A percentile compares a stretch with the other conserved stretches of the same genome.
phyloP scores from a whole-genome alignment of 108 stramenopile genomes.

The Nitzschia putrida region DNA sequence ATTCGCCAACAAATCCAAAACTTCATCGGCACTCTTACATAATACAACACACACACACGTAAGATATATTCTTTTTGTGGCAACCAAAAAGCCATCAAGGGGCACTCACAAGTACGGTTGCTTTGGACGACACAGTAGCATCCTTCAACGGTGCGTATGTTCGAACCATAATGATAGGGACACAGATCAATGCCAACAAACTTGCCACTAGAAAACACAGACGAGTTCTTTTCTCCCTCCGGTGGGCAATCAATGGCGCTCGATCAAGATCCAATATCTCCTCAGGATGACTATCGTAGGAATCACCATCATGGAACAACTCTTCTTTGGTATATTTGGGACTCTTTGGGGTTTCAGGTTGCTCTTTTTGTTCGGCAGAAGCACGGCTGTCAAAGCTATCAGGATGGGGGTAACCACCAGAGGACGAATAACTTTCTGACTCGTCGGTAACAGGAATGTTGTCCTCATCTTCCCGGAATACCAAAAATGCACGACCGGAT shows the following conservation, averaged over 20 bases:
- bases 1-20: slow-evolving; percentile 16
- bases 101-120: slow-evolving; percentile 19
- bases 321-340: not conserved
- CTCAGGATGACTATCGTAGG: not conserved
- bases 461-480: not conserved
- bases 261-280: not conserved
- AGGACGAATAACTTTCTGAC: slow-evolving; percentile 1
- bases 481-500: slow-evolving; percentile 45
- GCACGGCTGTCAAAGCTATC: not conserved
- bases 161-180: slow-evolving; percentile 29
- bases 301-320: not conserved
- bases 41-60: slow-evolving; percentile 1
- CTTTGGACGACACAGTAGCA: slow-evolving; percentile 10
- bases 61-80: not conserved
- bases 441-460: slow-evolving; percentile 5
- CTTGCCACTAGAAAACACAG: slow-evolving; percentile 33
- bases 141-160: slow-evolving; percentile 36
- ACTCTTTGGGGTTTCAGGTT: not conserved
- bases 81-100: not conserved
- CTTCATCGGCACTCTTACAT: slow-evolving; percentile 10
- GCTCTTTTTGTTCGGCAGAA: not conserved
- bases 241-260: slow-evolving; percentile 11
- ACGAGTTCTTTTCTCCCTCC: slow-evolving; percentile 33
- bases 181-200: slow-evolving; percentile 32
- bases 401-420: not conserved